Percentiles rank a stretch among this genome's conserved stretches.
These are phyloP conservation scores for Fusarium sp. DNA, from an alignment of 2,329 filamentous ascomycete genomes.

Conservation along the genomic window DNA sequence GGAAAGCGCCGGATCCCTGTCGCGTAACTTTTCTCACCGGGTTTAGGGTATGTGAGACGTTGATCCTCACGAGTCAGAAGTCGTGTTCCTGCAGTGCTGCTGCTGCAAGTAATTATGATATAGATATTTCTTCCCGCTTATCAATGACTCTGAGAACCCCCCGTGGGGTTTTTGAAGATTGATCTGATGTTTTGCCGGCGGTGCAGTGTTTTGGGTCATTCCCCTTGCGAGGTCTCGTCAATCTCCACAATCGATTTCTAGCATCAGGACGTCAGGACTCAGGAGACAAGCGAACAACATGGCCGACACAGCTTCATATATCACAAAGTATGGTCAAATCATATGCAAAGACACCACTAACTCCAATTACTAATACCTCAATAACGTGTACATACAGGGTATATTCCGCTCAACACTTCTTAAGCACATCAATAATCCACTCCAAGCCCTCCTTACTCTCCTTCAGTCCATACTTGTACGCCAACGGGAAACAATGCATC, in stretches of 20 bases:
- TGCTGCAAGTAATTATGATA: too few species aligned
- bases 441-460: constrained; percentile 54
- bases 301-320: too few species aligned
- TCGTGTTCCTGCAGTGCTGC: neutral
- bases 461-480: constrained; percentile 59
- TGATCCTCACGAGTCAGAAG: neutral
- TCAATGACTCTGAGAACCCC: too few species aligned
- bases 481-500: constrained; percentile 70
- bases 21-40: neutral
- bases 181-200: too few species aligned
- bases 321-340: too few species aligned
- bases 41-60: neutral
- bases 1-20: neutral
- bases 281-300: too few species aligned
- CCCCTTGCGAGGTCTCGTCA: too few species aligned
- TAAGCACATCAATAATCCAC: constrained; percentile 37
- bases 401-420: neutral
- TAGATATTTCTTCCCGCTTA: too few species aligned
- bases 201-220: too few species aligned
- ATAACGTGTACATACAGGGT: neutral
- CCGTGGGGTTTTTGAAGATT: too few species aligned
- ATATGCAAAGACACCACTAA: neutral
- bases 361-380: neutral
- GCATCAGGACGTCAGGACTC: too few species aligned
- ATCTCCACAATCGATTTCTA: too few species aligned